Conservation (phyloP, 1,139 yeast genomes). For the Scheffersomyces lignicola region DNA sequence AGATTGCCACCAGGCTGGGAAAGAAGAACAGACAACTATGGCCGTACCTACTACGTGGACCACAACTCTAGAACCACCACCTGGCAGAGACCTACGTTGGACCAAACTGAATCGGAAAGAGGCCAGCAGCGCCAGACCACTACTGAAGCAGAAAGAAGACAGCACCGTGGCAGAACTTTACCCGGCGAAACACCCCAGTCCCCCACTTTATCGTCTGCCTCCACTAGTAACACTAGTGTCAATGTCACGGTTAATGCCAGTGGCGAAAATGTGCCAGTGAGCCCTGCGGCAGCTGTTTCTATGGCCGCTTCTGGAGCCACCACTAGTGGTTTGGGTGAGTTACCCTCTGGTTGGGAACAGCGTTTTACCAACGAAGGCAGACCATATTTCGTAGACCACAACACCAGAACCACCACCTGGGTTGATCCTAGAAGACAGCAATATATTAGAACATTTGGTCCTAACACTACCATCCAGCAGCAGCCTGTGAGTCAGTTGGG, state of each 20-base stretch:
- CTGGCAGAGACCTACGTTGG: conserved; percentile 92
- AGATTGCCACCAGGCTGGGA: conserved; percentile 99
- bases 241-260: conserved; percentile 48
- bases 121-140: conserved; percentile 58
- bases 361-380: conserved; percentile 97
- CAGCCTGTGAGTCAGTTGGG: conserved; percentile 99
- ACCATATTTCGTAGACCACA: conserved; percentile 97
- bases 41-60: conserved; percentile 96
- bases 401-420: conserved; percentile 99
- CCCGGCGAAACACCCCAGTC: conserved; percentile 67
- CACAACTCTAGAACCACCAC: conserved; percentile 97
- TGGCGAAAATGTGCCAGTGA: conserved; percentile 50
- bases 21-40: conserved; percentile 94
- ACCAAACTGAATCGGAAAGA: conserved; percentile 67
- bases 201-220: conserved; percentile 25
- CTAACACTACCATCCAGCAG: conserved; percentile 87
- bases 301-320: conserved; percentile 91
- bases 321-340: conserved; percentile 92
- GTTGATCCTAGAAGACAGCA: conserved; percentile 99
- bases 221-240: conserved; percentile 36
- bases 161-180: conserved; percentile 85
- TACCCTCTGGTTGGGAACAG: conserved; percentile 99
- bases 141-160: conserved; percentile 86
- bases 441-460: conserved; percentile 92
- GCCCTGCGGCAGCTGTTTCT: conserved; percentile 72